Evolutionary conservation across 768 basidiomycete species (phyloP), one percentile per base, ranked within the genome.

Genomic region (Ramaria rubella): DNA sequence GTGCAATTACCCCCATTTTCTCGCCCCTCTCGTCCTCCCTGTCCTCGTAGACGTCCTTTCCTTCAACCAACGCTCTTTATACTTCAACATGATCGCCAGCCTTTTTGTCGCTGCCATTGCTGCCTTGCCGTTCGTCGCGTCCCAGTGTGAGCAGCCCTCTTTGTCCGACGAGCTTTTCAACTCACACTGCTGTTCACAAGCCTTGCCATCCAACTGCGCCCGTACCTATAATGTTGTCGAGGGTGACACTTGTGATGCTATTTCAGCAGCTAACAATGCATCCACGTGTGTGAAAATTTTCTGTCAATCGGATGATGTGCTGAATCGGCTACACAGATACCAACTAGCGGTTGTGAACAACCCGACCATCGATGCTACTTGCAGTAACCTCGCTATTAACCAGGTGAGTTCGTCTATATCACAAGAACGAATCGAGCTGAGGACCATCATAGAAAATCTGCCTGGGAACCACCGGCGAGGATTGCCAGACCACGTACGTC

Each of bases 271-370:
- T 19, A 62, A 83, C 63, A 78, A 81, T 53, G 80, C 77, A 59
- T 85, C 85, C 36, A 83, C 82, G 84, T 86, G 60, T 49, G 81
- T 71, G 19, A 21, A 4, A 5, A 7, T 11, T 7, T 24, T 17
- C n/a, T 42, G 49, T 67, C 64, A 60, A 49, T 52, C 5, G 72
- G 71, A 46, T 24, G 17, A 34, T 29, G 34, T 11, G 38, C 26
- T 49, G 23, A 45, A 38, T 5, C 34, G n/a, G 9, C 38, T 44
- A 27, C 61, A 49, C 54, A 90, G 87, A 12, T 90, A 83, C 73
- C 89, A 91, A 69, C 81, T 91, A 52, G 81, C 84, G 3, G 74
- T 76, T 42, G 72, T 82, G 59, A 90, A 90, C 73, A 55, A 71
- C 0, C 69, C 60, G 49, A 60, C 62, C 49, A 79, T 89, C 66